Evolutionary conservation across 495 filamentous ascomycete species (phyloP).

Genomic region (Neurospora africana): DNA sequence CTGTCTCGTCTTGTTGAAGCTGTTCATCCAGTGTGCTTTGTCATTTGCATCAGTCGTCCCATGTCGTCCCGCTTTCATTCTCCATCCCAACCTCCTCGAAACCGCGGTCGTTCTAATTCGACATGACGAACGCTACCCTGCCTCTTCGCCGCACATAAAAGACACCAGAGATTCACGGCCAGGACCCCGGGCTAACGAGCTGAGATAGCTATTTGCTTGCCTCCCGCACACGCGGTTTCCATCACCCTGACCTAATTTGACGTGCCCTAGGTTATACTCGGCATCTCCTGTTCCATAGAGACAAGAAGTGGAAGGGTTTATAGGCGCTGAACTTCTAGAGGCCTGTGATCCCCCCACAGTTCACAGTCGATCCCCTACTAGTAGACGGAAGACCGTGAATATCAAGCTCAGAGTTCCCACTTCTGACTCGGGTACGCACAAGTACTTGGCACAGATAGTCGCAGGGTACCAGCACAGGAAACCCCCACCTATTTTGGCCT

Average conservation of each 20-base stretch:
- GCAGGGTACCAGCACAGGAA: conserved; percentile 12
- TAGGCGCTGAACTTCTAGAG: neutral
- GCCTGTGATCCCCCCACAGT: neutral
- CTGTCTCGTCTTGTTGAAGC: neutral
- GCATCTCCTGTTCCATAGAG: neutral
- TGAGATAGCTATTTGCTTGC: neutral
- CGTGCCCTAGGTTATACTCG: neutral
- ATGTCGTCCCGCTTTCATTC: neutral
- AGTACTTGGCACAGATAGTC: conserved; percentile 8
- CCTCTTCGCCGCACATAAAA: neutral
- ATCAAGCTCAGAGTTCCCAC: neutral
- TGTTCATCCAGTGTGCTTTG: neutral
- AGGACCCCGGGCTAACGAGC: neutral
- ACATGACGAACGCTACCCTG: neutral
- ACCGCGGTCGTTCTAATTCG: neutral
- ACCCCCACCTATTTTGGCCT: conserved; percentile 15
- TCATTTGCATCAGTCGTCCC: neutral
- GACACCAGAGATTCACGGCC: neutral
- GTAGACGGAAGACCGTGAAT: neutral
- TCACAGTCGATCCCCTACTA: neutral
- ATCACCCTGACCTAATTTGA: neutral
- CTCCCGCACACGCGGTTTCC: neutral
- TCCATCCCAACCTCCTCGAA: neutral
- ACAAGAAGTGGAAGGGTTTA: neutral
- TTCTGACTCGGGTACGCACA: neutral